A percentile compares a stretch with the other conserved stretches of the same genome.
These are phyloP conservation scores for Didymella keratinophila DNA, from an alignment of 2,329 filamentous ascomycete species.

Conservation along the genomic window DNA sequence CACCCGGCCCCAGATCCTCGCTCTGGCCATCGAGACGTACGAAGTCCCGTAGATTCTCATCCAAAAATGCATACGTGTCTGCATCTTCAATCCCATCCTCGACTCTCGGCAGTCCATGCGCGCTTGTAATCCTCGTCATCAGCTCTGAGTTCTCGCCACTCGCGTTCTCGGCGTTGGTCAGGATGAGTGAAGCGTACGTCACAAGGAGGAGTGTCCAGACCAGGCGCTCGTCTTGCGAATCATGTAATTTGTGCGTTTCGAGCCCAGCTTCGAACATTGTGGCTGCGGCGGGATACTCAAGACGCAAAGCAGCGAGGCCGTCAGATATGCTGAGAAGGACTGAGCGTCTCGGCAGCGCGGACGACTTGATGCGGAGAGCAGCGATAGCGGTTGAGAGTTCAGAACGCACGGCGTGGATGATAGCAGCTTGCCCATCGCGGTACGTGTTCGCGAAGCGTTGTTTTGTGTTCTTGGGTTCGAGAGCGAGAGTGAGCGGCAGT, in stretches of 20 bases:
- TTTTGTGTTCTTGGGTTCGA: constrained; percentile 41
- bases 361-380: constrained; percentile 10
- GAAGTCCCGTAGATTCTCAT: constrained; percentile 34
- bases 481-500: constrained; percentile 24
- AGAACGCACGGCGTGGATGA: constrained; percentile 35
- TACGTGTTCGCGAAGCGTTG: constrained; percentile 55
- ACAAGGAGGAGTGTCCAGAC: constrained; percentile 38
- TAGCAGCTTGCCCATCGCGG: constrained; percentile 50
- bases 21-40: constrained; percentile 6
- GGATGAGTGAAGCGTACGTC: constrained; percentile 25
- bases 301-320: constrained; percentile 20
- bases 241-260: constrained; percentile 18
- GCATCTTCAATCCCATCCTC: constrained; percentile 38
- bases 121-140: constrained; percentile 21
- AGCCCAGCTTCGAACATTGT: constrained; percentile 24
- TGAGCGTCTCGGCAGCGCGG: constrained; percentile 8
- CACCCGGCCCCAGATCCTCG: neutral
- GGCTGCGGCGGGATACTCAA: constrained; percentile 21
- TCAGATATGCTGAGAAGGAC: constrained; percentile 27
- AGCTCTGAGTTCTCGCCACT: constrained; percentile 7
- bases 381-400: constrained; percentile 33
- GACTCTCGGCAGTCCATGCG: constrained; percentile 27
- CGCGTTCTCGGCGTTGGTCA: constrained; percentile 17
- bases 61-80: constrained; percentile 34
- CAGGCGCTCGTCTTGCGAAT: constrained; percentile 20